Base-by-base conservation (phyloP, 805 yeast species). In the Blastobotrys muscicola region DNA sequence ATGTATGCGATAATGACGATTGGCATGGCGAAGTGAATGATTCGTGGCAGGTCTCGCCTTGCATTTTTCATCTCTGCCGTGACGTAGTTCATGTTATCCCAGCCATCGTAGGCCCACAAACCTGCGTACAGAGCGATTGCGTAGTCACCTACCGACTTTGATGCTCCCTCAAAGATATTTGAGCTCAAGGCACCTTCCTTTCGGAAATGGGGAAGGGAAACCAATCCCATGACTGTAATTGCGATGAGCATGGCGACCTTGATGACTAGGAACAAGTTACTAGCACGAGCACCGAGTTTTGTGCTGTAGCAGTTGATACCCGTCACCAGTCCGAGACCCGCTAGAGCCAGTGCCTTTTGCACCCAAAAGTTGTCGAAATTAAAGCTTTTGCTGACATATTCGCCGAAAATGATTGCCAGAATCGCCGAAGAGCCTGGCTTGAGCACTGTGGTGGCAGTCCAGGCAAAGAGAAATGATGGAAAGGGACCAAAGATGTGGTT, bases 21-120 rank as follows among this genome's bases (percentile, higher is more conserved):
- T 1, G 69, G 67, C 70, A 67, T 66, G 13, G 70, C 63, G 9
- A 56, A 50, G 38, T 58, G 61, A n/a, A 67, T 60, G 12, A 65
- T 66, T 7, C 59, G 51, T 0, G 71, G 70, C 16, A 67, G 46
- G 37, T 65, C 69, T 12, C 62, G 43, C 12, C 48, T 36, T 2
- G 68, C 56, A 41, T 66, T 52, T 29, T 54, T 55, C 67, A 67
- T 62, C 39, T 67, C 70, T 2, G 68, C 70, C 2, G 67, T 55
- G 29, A 67, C 63, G 45, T 60, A 67, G 50, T 67, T 67, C 45
- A 65, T 57, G 47, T 67, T 67, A 44, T 67, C 71, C 71, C 71
- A 67, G 29, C 71, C 71, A 41, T 67, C 71, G 41, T 62, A 67
- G 2, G 71, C 71, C 71, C 71, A 67, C 1, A 67, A 50, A 1